These are phyloP conservation scores for Apiospora sp. DNA, from an alignment of 2,329 filamentous ascomycete genomes.

Conservation along the genomic window DNA sequence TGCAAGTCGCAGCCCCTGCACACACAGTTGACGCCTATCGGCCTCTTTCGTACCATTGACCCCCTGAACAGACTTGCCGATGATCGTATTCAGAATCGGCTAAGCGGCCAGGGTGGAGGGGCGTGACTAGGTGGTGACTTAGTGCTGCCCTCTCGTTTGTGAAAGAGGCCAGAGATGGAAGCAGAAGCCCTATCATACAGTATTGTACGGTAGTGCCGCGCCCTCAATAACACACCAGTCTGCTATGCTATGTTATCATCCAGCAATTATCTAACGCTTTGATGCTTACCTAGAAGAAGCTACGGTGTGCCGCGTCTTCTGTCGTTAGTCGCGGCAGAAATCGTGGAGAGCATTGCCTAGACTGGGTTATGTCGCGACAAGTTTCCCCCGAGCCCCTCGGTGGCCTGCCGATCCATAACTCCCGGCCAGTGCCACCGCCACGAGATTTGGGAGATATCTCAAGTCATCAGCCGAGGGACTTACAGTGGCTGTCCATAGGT, in stretches of 20 bases:
- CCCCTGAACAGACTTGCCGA: constrained; percentile 12
- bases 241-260: not conserved
- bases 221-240: not conserved
- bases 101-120: constrained; percentile 21
- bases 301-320: not conserved
- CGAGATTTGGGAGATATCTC: not conserved
- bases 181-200: not conserved
- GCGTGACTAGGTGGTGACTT: not conserved
- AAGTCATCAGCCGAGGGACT: not conserved
- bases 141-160: not conserved
- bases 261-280: not conserved
- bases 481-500: not conserved
- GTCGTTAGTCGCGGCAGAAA: not conserved
- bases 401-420: not conserved
- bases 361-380: not conserved
- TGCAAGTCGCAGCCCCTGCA: constrained; percentile 4
- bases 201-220: not conserved
- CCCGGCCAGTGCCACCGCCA: constrained; percentile 11
- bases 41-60: not conserved
- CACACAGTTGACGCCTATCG: not conserved
- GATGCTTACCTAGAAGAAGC: not conserved
- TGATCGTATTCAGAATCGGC: constrained; percentile 24
- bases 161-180: not conserved
- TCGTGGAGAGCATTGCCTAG: not conserved
- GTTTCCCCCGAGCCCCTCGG: constrained; percentile 6